These are phyloP conservation scores for Trametes maxima DNA, from an alignment of 768 basidiomycete species.

Conservation along the genomic window DNA sequence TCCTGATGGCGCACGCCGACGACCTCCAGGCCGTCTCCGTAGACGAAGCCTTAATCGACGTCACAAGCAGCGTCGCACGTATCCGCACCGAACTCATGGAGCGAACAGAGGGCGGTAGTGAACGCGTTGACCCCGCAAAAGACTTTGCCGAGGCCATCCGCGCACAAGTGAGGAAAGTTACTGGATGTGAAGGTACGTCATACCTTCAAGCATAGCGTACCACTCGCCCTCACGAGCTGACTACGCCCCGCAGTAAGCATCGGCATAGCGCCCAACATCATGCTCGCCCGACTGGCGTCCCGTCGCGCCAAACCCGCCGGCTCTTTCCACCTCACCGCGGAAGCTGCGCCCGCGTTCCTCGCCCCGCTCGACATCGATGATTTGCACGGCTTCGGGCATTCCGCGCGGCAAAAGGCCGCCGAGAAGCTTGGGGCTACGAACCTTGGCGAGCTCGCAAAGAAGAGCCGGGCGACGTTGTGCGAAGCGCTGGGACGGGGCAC, in stretches of 20 bases:
- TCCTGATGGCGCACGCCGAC: slow-evolving; percentile 87
- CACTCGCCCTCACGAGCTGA: neutral
- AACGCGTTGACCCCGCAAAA: slow-evolving; percentile 60
- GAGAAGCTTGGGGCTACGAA: slow-evolving; percentile 76
- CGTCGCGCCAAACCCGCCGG: slow-evolving; percentile 90
- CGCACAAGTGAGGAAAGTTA: slow-evolving; percentile 71
- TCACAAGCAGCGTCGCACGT: slow-evolving; percentile 60
- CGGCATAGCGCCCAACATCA: slow-evolving; percentile 89
- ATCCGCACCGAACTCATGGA: slow-evolving; percentile 34
- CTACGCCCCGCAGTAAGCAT: slow-evolving; percentile 67
- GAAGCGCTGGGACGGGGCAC: slow-evolving; percentile 76
- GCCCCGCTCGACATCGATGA: slow-evolving; percentile 74
- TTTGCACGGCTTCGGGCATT: slow-evolving; percentile 85
- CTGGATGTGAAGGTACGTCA: slow-evolving; percentile 77
- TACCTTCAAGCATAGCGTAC: neutral
- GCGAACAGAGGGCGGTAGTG: slow-evolving; percentile 25
- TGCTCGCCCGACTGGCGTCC: slow-evolving; percentile 91
- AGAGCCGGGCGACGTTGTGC: slow-evolving; percentile 65
- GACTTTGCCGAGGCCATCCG: slow-evolving; percentile 84
- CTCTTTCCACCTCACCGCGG: slow-evolving; percentile 69
- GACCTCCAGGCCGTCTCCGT: slow-evolving; percentile 95
- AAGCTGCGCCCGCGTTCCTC: slow-evolving; percentile 56
- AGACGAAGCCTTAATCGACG: slow-evolving; percentile 94
- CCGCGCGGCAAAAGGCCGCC: slow-evolving; percentile 72
- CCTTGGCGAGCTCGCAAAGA: slow-evolving; percentile 67